phyloP scores from a whole-genome alignment of 2,329 filamentous ascomycete species.

The Aspergillus caelatus region DNA sequence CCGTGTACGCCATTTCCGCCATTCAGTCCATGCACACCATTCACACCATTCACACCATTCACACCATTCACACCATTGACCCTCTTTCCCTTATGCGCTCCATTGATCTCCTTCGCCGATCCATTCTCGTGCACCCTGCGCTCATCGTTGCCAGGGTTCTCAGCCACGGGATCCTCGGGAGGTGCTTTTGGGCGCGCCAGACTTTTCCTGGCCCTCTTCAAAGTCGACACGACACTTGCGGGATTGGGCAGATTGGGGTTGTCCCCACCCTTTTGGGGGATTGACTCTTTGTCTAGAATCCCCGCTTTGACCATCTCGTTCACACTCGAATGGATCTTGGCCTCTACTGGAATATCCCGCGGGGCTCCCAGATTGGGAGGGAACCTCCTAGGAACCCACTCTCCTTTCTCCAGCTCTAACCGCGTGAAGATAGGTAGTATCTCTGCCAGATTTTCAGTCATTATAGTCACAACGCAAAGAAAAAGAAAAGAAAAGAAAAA shows the following conservation, averaged over 20 bases:
- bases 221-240: neutral
- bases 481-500: neutral
- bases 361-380: constrained; percentile 40
- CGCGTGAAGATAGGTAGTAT: constrained; percentile 39
- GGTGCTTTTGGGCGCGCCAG: neutral
- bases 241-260: constrained; percentile 14
- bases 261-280: constrained; percentile 17
- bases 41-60: neutral
- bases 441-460: constrained; percentile 25
- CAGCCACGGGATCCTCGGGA: neutral
- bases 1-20: neutral
- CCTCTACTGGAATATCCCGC: constrained; percentile 36
- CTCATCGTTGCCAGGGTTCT: neutral
- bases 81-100: neutral
- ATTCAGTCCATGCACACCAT: neutral
- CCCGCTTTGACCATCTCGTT: constrained; percentile 29
- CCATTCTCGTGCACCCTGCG: neutral
- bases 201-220: neutral
- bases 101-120: neutral
- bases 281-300: constrained; percentile 23
- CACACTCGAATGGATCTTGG: constrained; percentile 35
- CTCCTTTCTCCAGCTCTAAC: constrained; percentile 38
- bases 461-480: neutral
- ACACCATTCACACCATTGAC: neutral
- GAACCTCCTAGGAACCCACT: constrained; percentile 38